Percentiles rank a stretch among this genome's conserved stretches.
Evolutionary conservation across 1,284 basidiomycete genomes (phyloP).

Genomic region (Pseudozyma tsukubaensis): DNA sequence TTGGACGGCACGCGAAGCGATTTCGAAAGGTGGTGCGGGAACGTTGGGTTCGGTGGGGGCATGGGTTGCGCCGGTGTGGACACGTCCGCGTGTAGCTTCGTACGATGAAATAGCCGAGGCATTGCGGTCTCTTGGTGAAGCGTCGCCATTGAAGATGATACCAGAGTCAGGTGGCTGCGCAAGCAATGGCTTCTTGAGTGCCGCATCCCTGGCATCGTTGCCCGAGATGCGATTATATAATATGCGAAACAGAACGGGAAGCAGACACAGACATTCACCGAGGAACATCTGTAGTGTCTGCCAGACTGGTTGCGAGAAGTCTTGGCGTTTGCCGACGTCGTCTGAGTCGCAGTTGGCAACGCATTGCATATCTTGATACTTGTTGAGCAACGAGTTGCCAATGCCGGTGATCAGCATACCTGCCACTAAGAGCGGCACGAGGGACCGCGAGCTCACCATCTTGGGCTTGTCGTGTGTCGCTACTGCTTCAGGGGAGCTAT

Average conservation of each 20-base stretch:
- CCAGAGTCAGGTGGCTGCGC: conserved; percentile 43
- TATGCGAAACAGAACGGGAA: conserved; percentile 44
- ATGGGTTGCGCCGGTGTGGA: conserved; percentile 46
- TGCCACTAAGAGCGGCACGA: conserved; percentile 70
- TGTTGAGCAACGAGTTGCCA: conserved; percentile 65
- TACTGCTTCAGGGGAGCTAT: neutral
- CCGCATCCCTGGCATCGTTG: conserved; percentile 23
- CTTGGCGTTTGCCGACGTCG: conserved; percentile 46
- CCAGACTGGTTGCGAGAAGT: conserved; percentile 67
- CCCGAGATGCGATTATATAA: conserved; percentile 32
- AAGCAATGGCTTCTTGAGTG: conserved; percentile 48
- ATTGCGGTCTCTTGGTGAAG: conserved; percentile 21
- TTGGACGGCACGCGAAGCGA: conserved; percentile 39
- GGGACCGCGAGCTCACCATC: conserved; percentile 37
- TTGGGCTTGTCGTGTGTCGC: conserved; percentile 11
- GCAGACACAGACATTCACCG: conserved; percentile 69
- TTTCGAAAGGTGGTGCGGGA: conserved; percentile 46
- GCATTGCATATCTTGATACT: conserved; percentile 70
- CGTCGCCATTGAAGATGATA: conserved; percentile 37
- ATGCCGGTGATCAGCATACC: conserved; percentile 73
- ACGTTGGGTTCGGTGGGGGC: conserved; percentile 39
- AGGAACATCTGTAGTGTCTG: conserved; percentile 69
- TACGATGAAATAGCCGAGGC: conserved; percentile 35
- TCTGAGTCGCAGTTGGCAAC: conserved; percentile 66
- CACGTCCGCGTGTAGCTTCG: conserved; percentile 40